These are phyloP conservation scores for Phialophora verrucosa DNA, from an alignment of 2,329 filamentous ascomycete species.

Conservation along the genomic window DNA sequence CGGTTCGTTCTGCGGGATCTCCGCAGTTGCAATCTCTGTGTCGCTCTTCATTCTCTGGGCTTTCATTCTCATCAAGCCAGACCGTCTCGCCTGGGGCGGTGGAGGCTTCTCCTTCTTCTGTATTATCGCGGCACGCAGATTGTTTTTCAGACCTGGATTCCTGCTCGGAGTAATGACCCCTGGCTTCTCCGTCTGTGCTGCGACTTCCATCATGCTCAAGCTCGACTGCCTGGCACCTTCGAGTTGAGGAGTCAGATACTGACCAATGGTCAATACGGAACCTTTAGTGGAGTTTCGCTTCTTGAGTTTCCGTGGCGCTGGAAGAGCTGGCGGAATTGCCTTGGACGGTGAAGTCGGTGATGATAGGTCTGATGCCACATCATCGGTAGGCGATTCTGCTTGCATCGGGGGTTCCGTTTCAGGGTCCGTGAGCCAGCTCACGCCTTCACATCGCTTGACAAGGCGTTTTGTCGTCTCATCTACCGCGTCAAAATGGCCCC, in stretches of 20 bases:
- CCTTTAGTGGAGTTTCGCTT: slow-evolving; percentile 42
- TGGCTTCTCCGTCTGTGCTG: slow-evolving; percentile 79
- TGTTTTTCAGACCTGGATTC: slow-evolving; percentile 41
- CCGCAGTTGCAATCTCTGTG: slow-evolving; percentile 25
- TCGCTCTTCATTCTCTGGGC: slow-evolving; percentile 26
- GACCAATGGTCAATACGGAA: slow-evolving; percentile 39
- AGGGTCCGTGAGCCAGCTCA: slow-evolving; percentile 52
- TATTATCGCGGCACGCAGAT: slow-evolving; percentile 34
- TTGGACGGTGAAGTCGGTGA: slow-evolving; percentile 37
- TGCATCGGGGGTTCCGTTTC: slow-evolving; percentile 42
- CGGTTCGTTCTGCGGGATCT: slow-evolving; percentile 4
- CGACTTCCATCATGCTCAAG: slow-evolving; percentile 77
- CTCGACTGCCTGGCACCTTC: slow-evolving; percentile 72
- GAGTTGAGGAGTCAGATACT: slow-evolving; percentile 51
- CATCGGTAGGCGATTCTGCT: slow-evolving; percentile 37
- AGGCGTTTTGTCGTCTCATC: slow-evolving; percentile 57
- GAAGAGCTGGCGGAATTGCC: slow-evolving; percentile 53
- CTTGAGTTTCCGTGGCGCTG: slow-evolving; percentile 46
- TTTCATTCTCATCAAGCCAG: slow-evolving; percentile 34
- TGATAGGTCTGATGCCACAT: slow-evolving; percentile 30
- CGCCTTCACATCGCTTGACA: slow-evolving; percentile 53
- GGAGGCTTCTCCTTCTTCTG: slow-evolving; percentile 39
- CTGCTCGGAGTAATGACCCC: slow-evolving; percentile 81
- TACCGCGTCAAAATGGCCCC: slow-evolving; percentile 56
- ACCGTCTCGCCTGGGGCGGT: slow-evolving; percentile 41